A percentile compares a stretch with the other conserved stretches of the same genome.
Conservation (phyloP, 2,329 filamentous ascomycete genomes). For the Fusarium longipes region DNA sequence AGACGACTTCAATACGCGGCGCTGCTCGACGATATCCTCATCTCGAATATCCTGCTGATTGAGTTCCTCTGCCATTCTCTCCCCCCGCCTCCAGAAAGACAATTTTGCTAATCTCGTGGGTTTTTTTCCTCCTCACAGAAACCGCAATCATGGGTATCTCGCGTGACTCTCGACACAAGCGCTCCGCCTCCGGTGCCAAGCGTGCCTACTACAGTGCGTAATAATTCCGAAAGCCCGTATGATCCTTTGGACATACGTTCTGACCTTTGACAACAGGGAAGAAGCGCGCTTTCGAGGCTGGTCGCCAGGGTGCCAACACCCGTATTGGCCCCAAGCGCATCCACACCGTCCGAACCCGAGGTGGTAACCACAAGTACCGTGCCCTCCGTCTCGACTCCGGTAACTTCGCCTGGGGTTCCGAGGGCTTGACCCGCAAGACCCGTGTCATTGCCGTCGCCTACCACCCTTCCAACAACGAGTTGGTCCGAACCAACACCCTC, state of each 20-base stretch:
- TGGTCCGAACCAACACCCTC: slow-evolving; percentile 99
- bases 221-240: slow-evolving; percentile 74
- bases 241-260: slow-evolving; percentile 71
- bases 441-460: slow-evolving; percentile 98
- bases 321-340: slow-evolving; percentile 98
- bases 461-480: slow-evolving; percentile 99
- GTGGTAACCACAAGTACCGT: slow-evolving; percentile 99
- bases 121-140: slow-evolving; percentile 59
- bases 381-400: slow-evolving; percentile 97
- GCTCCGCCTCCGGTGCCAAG: slow-evolving; percentile 99
- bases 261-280: slow-evolving; percentile 82
- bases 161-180: slow-evolving; percentile 99
- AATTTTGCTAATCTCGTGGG: slow-evolving; percentile 39
- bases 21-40: slow-evolving; percentile 41
- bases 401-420: slow-evolving; percentile 99
- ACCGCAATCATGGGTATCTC: slow-evolving; percentile 98
- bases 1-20: slow-evolving; percentile 38
- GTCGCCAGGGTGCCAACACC: slow-evolving; percentile 99
- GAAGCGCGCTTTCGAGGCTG: slow-evolving; percentile 99
- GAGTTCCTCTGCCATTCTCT: slow-evolving; percentile 35
- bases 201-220: slow-evolving; percentile 88
- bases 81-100: slow-evolving; percentile 5
- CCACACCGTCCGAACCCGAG: slow-evolving; percentile 95
- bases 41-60: slow-evolving; percentile 41
- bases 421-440: slow-evolving; percentile 98